Percentiles rank a stretch among this genome's conserved stretches.
These are phyloP conservation scores for Penicillium capsulatum DNA, from an alignment of 2,329 filamentous ascomycete species.

Conservation along the genomic window DNA sequence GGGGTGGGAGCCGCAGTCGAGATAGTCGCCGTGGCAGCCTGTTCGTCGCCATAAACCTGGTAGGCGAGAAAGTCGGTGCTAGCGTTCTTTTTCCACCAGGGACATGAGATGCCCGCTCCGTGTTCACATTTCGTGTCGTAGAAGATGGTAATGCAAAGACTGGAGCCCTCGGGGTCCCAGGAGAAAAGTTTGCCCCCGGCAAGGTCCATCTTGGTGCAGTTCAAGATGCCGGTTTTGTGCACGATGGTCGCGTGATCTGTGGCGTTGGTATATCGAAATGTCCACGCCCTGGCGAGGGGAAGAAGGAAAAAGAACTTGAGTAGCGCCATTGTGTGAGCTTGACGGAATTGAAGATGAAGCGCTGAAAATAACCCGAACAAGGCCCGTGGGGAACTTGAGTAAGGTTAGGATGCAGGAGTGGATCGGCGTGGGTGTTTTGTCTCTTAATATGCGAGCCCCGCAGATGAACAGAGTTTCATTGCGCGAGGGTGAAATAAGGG, in stretches of 20 bases:
- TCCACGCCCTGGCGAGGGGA: constrained; percentile 12
- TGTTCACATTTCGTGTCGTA: constrained; percentile 9
- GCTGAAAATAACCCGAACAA: too few relatives aligned
- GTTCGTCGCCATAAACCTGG: constrained; percentile 7
- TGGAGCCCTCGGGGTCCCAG: constrained; percentile 13
- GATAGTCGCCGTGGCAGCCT: background rate
- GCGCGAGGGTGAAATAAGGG: too few relatives aligned
- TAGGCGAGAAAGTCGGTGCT: constrained; percentile 6
- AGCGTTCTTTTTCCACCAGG: constrained; percentile 10
- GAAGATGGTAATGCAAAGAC: constrained; percentile 16
- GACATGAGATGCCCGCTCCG: constrained; percentile 10
- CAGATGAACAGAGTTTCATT: too few relatives aligned
- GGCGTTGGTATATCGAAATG: constrained; percentile 15
- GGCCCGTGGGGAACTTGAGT: too few relatives aligned
- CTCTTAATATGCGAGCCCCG: too few relatives aligned
- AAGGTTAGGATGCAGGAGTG: too few relatives aligned
- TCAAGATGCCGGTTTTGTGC: constrained; percentile 3
- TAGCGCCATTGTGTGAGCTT: background rate
- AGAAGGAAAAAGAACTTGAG: constrained; percentile 1
- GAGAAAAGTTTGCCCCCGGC: constrained; percentile 10
- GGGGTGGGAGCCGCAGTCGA: background rate
- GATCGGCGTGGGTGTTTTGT: too few relatives aligned
- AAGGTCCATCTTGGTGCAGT: constrained; percentile 11
- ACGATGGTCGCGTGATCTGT: constrained; percentile 10
- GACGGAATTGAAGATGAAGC: too few relatives aligned